These are phyloP conservation scores for Colletotrichum siamense DNA, from an alignment of 2,329 filamentous ascomycete species.

Conservation along the genomic window DNA sequence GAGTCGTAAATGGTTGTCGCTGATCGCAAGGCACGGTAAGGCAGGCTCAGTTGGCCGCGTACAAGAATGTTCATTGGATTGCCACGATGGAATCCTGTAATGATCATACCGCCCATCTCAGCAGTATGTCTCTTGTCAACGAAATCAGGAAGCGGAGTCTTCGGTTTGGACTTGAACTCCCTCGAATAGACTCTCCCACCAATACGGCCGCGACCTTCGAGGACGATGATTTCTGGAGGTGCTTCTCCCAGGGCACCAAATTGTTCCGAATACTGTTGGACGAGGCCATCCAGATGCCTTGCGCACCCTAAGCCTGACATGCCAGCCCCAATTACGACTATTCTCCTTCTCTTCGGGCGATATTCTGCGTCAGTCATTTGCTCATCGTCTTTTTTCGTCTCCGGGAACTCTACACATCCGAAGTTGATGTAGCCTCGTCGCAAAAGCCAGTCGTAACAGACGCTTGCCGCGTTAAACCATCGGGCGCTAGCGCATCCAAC, in stretches of 20 bases:
- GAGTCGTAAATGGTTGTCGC: slow-evolving; percentile 90
- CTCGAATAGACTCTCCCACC: slow-evolving; percentile 94
- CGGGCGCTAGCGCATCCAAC: slow-evolving; percentile 87
- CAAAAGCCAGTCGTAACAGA: slow-evolving; percentile 92
- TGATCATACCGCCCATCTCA: slow-evolving; percentile 98
- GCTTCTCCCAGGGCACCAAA: slow-evolving; percentile 71
- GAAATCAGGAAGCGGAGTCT: slow-evolving; percentile 54
- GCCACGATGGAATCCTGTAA: slow-evolving; percentile 94
- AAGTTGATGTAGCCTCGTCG: slow-evolving; percentile 96
- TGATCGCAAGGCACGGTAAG: slow-evolving; percentile 81
- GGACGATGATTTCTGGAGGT: slow-evolving; percentile 75
- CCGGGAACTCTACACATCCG: slow-evolving; percentile 81
- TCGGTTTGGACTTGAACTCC: slow-evolving; percentile 64
- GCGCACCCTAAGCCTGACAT: slow-evolving; percentile 93
- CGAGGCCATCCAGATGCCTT: slow-evolving; percentile 86
- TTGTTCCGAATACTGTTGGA: slow-evolving; percentile 76
- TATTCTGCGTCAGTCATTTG: slow-evolving; percentile 46
- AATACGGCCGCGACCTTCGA: slow-evolving; percentile 87
- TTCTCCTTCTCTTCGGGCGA: slow-evolving; percentile 56
- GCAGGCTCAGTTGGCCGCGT: slow-evolving; percentile 85
- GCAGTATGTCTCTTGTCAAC: slow-evolving; percentile 75
- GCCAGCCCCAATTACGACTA: slow-evolving; percentile 91
- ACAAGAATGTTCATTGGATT: slow-evolving; percentile 93
- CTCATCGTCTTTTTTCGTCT: slow-evolving; percentile 32
- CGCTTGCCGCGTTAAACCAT: slow-evolving; percentile 87